Evolutionary conservation across 352 stramenopile genomes (phyloP).

Genomic region (Pythium utonaiense): DNA sequence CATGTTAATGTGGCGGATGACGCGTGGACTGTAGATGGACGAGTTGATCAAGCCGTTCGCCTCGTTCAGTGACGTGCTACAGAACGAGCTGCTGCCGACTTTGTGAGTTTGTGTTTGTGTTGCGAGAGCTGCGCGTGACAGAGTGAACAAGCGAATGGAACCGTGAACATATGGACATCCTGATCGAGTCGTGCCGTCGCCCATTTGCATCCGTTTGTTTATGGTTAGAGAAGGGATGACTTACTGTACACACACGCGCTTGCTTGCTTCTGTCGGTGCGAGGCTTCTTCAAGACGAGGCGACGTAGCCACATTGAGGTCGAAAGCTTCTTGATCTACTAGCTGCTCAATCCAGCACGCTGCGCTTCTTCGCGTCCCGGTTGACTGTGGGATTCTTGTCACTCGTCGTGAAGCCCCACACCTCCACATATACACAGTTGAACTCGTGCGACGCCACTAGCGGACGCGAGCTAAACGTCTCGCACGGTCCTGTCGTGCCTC

Average conservation of each 20-base stretch:
- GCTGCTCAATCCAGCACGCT: slow-evolving; percentile 66
- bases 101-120: slow-evolving; percentile 16
- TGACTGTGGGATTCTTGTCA: slow-evolving; percentile 38
- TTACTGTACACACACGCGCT: neutral
- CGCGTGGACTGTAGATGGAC: slow-evolving; percentile 3
- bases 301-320: neutral
- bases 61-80: slow-evolving; percentile 27
- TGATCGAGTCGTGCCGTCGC: neutral
- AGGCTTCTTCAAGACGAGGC: no score
- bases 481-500: slow-evolving; percentile 79
- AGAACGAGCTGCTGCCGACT: slow-evolving; percentile 29
- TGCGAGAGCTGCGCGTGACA: no score
- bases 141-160: neutral
- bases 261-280: neutral
- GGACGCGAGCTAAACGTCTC: slow-evolving; percentile 86
- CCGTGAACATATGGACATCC: no score
- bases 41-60: slow-evolving; percentile 26
- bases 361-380: slow-evolving; percentile 40
- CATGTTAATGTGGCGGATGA: neutral
- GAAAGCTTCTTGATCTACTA: neutral
- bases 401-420: slow-evolving; percentile 81
- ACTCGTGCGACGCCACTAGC: slow-evolving; percentile 74
- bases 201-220: neutral
- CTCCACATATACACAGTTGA: slow-evolving; percentile 78
- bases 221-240: neutral